These are phyloP conservation scores for Earliella scabrosa DNA, from an alignment of 1,284 basidiomycete species.

Conservation along the genomic window DNA sequence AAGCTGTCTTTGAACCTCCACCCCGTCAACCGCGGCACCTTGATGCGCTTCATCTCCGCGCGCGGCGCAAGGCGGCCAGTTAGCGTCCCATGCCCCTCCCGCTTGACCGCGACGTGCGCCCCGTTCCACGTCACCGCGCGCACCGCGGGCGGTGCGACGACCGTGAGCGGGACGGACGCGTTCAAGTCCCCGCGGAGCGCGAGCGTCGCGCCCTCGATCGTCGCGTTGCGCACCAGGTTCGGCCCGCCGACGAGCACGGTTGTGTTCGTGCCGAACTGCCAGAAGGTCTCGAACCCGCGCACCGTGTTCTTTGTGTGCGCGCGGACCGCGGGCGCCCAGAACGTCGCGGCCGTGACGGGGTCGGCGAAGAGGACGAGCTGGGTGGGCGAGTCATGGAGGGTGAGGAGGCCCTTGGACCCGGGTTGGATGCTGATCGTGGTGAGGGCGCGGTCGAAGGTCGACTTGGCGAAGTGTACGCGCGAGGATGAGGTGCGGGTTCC, in stretches of 20 bases:
- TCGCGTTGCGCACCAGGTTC: slow-evolving; percentile 58
- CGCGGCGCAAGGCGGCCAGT: slow-evolving; percentile 30
- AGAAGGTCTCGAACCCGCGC: slow-evolving; percentile 45
- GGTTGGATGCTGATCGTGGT: slow-evolving; percentile 53
- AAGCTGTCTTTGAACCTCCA: slow-evolving; percentile 79
- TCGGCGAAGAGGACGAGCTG: slow-evolving; percentile 74
- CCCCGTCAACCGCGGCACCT: slow-evolving; percentile 45
- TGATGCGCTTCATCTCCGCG: slow-evolving; percentile 23
- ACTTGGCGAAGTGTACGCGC: slow-evolving; percentile 24
- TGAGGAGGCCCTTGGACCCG: slow-evolving; percentile 61
- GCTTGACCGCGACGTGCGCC: slow-evolving; percentile 43
- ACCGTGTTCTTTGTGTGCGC: slow-evolving; percentile 21
- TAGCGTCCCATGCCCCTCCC: slow-evolving; percentile 23
- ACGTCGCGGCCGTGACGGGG: slow-evolving; percentile 60
- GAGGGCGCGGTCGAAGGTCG: slow-evolving; percentile 8
- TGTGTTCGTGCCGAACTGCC: slow-evolving; percentile 55
- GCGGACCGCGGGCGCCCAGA: slow-evolving; percentile 54
- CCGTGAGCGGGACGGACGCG: slow-evolving; percentile 42
- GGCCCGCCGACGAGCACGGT: slow-evolving; percentile 60
- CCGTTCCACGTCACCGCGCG: slow-evolving; percentile 74
- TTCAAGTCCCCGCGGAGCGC: slow-evolving; percentile 54
- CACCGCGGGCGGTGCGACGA: slow-evolving; percentile 58
- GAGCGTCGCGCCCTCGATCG: slow-evolving; percentile 40
- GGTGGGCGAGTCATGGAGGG: slow-evolving; percentile 65
- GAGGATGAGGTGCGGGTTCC: slow-evolving; percentile 39